Base-by-base conservation (phyloP, 2,329 filamentous ascomycete genomes). In the Sporothrix mexicana region DNA sequence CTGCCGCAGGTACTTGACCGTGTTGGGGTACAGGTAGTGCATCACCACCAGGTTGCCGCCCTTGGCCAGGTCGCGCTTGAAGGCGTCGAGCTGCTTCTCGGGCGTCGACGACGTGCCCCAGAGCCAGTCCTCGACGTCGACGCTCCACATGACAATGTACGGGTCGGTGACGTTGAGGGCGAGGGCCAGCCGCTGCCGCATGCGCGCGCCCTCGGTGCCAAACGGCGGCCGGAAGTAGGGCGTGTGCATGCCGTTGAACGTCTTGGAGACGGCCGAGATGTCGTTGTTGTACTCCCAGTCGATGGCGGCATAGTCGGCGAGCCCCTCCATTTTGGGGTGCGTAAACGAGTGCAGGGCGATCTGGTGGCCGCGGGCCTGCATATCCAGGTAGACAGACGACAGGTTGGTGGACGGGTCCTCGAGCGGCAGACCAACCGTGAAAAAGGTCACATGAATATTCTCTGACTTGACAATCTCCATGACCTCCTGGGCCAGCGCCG, bases 91-190 rank as follows among this genome's bases (percentile, higher is more conserved):
- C 80, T 92, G 91, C 77, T 89, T 89, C 82, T 91, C 87, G 0
- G 90, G 90, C 3, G 89, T 92, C 59, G 81, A 77, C 0, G 84
- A 86, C 78, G 86, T 81, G 0, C 88, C 90, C 89, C 90, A 93
- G 30, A 91, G 77, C 89, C 90, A 92, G 78, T 93, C 91, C 82
- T 92, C 88, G 45, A 92, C 88, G 77, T 93, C 90, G 61, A 93
- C 88, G 77, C 86, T 89, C 91, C 90, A 92, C 79, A 88, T 89
- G 69, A 92, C 86, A 59, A 92, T 86, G 75, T 87, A 86, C 0
- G 88, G 85, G 15, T 86, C 83, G 1, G 84, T 81, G 23, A 86
- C 84, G 17, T 80, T 79, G 61, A 86, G 82, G 0, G 86, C 84
- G 0, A 83, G 82, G 0, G 89, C 87, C 41, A 92, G 85, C 55